Base-by-base conservation (phyloP, 1,284 basidiomycete species). In the Erythrobasidium hasegawianum region DNA sequence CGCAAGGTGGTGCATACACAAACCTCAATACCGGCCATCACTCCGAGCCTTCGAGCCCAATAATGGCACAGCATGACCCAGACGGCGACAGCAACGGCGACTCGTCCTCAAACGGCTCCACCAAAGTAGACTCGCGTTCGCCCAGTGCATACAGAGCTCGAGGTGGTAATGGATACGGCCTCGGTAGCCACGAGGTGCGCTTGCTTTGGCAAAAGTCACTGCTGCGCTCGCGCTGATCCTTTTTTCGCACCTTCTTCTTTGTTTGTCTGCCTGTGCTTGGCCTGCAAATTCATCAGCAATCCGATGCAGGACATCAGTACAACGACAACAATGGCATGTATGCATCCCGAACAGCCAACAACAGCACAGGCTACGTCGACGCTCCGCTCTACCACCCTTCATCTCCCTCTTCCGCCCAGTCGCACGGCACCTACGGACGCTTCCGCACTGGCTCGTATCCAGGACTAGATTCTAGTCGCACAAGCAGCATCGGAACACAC, bases 401-500 rank as follows among this genome's bases (percentile, higher is more conserved):
- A 26, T 64, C 61, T 1, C 67, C 67, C 39, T 59, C 61, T 8
- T 68, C 67, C 38, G 67, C 61, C 2, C 67, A 68, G 52, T 68
- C 67, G 20, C 67, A 68, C 61, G 47, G 45, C 22, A 64, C 47
- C 9, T 59, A 57, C 29, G 54, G 55, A 49, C 71, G 74, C 16
- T 74, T 74, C 68, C 72, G 75, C 45, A 69, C 73, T 56, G 72
- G 73, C 20, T 71, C 74, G 10, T 76, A 73, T 59, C 69, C 71
- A 50, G 71, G 71, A 49, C 57, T 75, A 49, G 73, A 75, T 54
- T 72, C 71, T 11, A 74, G 73, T n/a, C 72, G 75, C 39, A 75
- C 75, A 8, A 75, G 75, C 39, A 74, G 74, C 27, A 74, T 76
- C 55, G 74, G 74, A 20, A 75, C 74, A 39, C 73, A 76, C 60